Conservation (phyloP, 495 filamentous ascomycete genomes). For the Talaromyces nanjingensis region DNA sequence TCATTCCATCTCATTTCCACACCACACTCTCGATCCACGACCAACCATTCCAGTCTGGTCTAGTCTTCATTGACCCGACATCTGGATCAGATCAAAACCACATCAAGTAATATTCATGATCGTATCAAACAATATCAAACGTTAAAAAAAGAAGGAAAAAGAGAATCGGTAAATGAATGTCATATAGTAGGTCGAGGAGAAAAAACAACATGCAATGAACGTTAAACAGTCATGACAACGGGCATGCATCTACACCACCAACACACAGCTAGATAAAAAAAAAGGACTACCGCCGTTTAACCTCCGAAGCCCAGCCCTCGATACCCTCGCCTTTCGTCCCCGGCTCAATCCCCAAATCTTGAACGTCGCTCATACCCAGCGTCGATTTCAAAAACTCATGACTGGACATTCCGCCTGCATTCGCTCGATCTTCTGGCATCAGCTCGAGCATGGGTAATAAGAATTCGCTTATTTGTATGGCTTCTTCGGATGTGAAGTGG, state of each 20-base stretch:
- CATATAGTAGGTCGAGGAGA: neutral
- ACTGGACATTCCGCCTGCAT: slow-evolving; percentile 89
- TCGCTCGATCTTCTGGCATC: slow-evolving; percentile 77
- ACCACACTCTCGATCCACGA: neutral
- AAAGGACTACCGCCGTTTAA: slow-evolving; percentile 64
- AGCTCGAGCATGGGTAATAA: slow-evolving; percentile 89
- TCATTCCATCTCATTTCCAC: neutral
- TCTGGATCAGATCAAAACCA: neutral
- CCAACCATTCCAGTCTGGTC: neutral
- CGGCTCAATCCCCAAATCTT: slow-evolving; percentile 59
- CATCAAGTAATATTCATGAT: slow-evolving; percentile 1
- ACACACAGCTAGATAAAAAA: neutral
- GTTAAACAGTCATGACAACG: neutral
- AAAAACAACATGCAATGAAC: slow-evolving; percentile 3
- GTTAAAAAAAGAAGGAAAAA: neutral
- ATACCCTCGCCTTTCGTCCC: slow-evolving; percentile 88
- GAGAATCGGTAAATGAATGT: slow-evolving; percentile 2
- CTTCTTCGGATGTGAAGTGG: slow-evolving; percentile 76
- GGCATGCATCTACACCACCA: neutral
- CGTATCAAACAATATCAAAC: neutral
- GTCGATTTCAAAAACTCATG: slow-evolving; percentile 77
- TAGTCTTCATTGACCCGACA: neutral
- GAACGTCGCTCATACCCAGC: slow-evolving; percentile 74
- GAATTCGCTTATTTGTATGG: slow-evolving; percentile 74
- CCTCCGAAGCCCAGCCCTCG: slow-evolving; percentile 88